phyloP scores from a whole-genome alignment of 768 basidiomycete genomes.

The Podaxis sp. region DNA sequence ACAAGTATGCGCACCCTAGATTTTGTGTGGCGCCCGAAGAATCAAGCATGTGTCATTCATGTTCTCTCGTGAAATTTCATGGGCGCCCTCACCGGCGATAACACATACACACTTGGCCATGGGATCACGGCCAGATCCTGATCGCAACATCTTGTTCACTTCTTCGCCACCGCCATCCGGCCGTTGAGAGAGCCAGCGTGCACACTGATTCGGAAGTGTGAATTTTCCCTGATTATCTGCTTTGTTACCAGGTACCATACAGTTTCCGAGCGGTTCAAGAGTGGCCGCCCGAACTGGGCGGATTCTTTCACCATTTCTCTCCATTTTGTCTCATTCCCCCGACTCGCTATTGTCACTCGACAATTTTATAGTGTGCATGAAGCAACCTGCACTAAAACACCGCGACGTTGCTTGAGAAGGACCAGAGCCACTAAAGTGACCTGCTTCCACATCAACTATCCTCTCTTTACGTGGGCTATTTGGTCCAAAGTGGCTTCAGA shows the following conservation, averaged over 20 bases:
- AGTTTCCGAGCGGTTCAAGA: neutral
- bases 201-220: constrained; percentile 13
- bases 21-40: neutral
- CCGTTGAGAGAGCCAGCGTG: constrained; percentile 8
- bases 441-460: constrained; percentile 17
- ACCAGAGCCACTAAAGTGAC: constrained; percentile 16
- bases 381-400: neutral
- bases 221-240: constrained; percentile 9
- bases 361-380: neutral
- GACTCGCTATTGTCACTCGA: neutral
- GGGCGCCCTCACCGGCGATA: constrained; percentile 8
- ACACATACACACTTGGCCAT: constrained; percentile 1
- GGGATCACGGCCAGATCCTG: constrained; percentile 13
- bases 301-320: neutral
- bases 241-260: constrained; percentile 7
- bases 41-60: constrained; percentile 2
- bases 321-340: neutral
- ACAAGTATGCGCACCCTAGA: neutral
- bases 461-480: constrained; percentile 15
- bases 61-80: constrained; percentile 12
- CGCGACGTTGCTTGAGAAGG: neutral
- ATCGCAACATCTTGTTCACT: constrained; percentile 5
- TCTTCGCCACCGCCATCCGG: constrained; percentile 13
- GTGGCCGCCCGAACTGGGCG: neutral
- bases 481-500: constrained; percentile 19